A percentile compares a stretch with the other conserved stretches of the same genome.
Conservation (phyloP, 2,329 filamentous ascomycete species). For the Aspergillus luchuensis region DNA sequence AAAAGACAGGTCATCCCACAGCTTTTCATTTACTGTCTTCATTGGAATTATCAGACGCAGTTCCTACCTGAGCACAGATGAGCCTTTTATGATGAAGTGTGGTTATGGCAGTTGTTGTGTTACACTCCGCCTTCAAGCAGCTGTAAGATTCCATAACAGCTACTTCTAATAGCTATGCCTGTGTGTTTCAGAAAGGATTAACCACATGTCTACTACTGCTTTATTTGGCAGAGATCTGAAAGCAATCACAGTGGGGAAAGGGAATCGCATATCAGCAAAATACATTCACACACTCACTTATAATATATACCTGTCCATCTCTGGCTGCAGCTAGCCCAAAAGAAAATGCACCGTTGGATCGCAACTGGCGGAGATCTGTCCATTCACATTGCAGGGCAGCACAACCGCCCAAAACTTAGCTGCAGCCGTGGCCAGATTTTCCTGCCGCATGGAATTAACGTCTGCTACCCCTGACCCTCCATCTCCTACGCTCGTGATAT, state of each 20-base stretch:
- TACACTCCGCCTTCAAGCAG: too few relatives aligned
- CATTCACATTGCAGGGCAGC: constrained; percentile 17
- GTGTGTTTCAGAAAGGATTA: background rate
- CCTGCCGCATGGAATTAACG: constrained; percentile 21
- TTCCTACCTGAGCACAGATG: too few relatives aligned
- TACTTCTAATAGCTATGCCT: background rate
- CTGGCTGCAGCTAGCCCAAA: constrained; percentile 19
- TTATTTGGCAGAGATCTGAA: constrained; percentile 25
- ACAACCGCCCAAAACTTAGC: constrained; percentile 16
- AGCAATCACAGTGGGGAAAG: constrained; percentile 27
- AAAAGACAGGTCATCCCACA: background rate
- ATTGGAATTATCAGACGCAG: background rate
- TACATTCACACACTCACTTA: constrained; percentile 9
- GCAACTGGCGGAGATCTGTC: constrained; percentile 22
- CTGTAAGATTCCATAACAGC: background rate
- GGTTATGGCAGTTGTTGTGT: too few relatives aligned
- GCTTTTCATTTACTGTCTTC: background rate
- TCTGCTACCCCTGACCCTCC: constrained; percentile 6
- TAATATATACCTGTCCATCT: constrained; percentile 10
- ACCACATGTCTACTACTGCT: background rate
- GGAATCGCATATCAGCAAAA: constrained; percentile 23
- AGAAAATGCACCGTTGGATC: constrained; percentile 23
- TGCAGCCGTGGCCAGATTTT: constrained; percentile 23
- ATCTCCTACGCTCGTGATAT: constrained; percentile 3
- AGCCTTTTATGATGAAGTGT: too few relatives aligned